Conservation (phyloP, 495 filamentous ascomycete genomes). For the Viridothelium virens region DNA sequence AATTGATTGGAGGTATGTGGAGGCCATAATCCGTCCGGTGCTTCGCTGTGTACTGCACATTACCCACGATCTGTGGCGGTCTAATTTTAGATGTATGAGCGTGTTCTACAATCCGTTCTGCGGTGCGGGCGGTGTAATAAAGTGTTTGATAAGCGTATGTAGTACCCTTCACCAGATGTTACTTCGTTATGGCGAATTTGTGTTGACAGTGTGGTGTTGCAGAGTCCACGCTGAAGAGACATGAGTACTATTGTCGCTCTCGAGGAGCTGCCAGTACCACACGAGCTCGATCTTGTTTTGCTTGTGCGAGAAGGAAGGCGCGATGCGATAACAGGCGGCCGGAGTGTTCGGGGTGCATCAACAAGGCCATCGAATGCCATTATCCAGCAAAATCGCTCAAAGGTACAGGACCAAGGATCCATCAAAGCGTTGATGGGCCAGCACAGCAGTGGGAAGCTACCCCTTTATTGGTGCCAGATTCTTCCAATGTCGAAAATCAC, state of each 20-base stretch:
- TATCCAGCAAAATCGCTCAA: slow-evolving; percentile 32
- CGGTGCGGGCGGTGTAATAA: slow-evolving; percentile 39
- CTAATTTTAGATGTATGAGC: slow-evolving; percentile 32
- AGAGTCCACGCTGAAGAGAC: slow-evolving; percentile 43
- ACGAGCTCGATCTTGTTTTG: slow-evolving; percentile 38
- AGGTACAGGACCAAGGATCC: slow-evolving; percentile 11
- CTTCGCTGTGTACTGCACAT: slow-evolving; percentile 14
- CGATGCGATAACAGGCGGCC: slow-evolving; percentile 40
- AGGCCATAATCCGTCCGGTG: no score
- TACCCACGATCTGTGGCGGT: slow-evolving; percentile 21
- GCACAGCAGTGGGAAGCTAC: not conserved
- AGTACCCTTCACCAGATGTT: slow-evolving; percentile 13
- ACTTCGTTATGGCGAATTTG: slow-evolving; percentile 14
- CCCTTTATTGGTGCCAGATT: slow-evolving; percentile 9
- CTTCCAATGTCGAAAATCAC: slow-evolving; percentile 10
- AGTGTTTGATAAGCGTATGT: slow-evolving; percentile 41
- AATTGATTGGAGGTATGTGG: no score
- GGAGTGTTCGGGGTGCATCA: slow-evolving; percentile 39
- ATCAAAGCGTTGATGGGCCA: not conserved
- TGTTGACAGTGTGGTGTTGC: slow-evolving; percentile 21
- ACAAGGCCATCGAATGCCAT: slow-evolving; percentile 36
- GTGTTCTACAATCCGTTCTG: slow-evolving; percentile 29
- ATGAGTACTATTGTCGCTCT: slow-evolving; percentile 45
- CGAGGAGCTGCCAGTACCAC: slow-evolving; percentile 28
- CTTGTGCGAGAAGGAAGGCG: slow-evolving; percentile 38